phyloP scores from a whole-genome alignment of 2,329 filamentous ascomycete species.

The Diaporthe destruens region DNA sequence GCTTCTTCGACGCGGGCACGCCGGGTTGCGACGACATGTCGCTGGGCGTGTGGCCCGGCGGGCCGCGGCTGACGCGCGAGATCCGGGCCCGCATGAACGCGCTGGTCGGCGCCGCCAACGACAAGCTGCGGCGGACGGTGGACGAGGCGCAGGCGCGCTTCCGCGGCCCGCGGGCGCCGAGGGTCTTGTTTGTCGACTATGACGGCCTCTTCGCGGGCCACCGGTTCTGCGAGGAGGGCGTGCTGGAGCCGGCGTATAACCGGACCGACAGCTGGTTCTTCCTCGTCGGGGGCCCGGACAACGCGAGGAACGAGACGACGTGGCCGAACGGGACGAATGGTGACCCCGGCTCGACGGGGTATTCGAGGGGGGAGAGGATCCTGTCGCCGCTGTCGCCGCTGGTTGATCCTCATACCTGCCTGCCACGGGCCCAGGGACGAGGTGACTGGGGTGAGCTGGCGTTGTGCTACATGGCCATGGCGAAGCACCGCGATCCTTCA shows the following conservation, averaged over 20 bases:
- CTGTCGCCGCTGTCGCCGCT: slow-evolving; percentile 51
- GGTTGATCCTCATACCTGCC: slow-evolving; percentile 54
- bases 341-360: slow-evolving; percentile 19
- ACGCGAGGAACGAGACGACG: slow-evolving; percentile 47
- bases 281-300: slow-evolving; percentile 59
- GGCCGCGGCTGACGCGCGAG: slow-evolving; percentile 55
- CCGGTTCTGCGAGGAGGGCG: slow-evolving; percentile 53
- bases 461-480: slow-evolving; percentile 59
- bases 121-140: slow-evolving; percentile 54
- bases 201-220: slow-evolving; percentile 59
- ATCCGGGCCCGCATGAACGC: slow-evolving; percentile 57
- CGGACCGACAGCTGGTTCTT: slow-evolving; percentile 63
- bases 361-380: slow-evolving; percentile 36
- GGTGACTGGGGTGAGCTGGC: slow-evolving; percentile 59
- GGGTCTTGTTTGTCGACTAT: slow-evolving; percentile 60
- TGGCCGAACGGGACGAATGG: slow-evolving; percentile 40
- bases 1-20: slow-evolving; percentile 61
- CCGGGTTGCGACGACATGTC: slow-evolving; percentile 58
- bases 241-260: slow-evolving; percentile 58
- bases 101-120: slow-evolving; percentile 58
- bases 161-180: slow-evolving; percentile 45
- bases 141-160: slow-evolving; percentile 55
- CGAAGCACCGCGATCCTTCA: slow-evolving; percentile 52
- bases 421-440: slow-evolving; percentile 50
- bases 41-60: slow-evolving; percentile 61